These are phyloP conservation scores for Penicillium mononematosum DNA, from an alignment of 495 filamentous ascomycete genomes.

Conservation along the genomic window DNA sequence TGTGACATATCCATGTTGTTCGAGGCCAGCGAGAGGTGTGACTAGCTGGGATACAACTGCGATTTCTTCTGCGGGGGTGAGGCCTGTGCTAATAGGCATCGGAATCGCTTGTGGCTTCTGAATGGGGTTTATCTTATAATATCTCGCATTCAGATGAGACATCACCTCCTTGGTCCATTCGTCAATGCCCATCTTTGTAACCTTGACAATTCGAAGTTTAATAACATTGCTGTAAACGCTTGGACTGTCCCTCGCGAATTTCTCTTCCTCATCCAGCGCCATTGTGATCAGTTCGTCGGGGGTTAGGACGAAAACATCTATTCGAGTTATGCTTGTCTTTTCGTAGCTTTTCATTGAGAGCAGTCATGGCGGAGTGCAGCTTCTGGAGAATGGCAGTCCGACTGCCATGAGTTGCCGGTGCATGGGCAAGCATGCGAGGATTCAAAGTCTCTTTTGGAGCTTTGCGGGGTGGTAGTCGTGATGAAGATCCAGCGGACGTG, in stretches of 20 bases:
- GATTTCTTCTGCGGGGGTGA: slow-evolving; percentile 67
- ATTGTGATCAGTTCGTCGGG: slow-evolving; percentile 70
- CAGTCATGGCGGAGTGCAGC: slow-evolving; percentile 70
- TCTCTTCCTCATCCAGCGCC: slow-evolving; percentile 84
- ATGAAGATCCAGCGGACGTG: not conserved
- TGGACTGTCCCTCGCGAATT: slow-evolving; percentile 61
- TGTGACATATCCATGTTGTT: slow-evolving; percentile 72
- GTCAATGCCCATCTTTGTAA: slow-evolving; percentile 66
- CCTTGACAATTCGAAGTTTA: slow-evolving; percentile 69
- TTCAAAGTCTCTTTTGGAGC: slow-evolving; percentile 60
- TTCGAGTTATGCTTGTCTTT: slow-evolving; percentile 54
- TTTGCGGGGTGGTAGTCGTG: slow-evolving; percentile 34
- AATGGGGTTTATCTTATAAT: slow-evolving; percentile 40
- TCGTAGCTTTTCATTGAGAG: slow-evolving; percentile 60
- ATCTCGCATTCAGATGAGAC: slow-evolving; percentile 41
- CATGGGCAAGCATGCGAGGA: slow-evolving; percentile 70
- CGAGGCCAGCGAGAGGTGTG: slow-evolving; percentile 58
- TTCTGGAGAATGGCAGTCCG: slow-evolving; percentile 67
- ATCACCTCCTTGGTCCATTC: slow-evolving; percentile 61
- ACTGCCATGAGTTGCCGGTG: slow-evolving; percentile 67
- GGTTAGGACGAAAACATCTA: slow-evolving; percentile 58
- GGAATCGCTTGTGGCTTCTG: slow-evolving; percentile 23
- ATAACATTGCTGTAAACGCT: slow-evolving; percentile 78
- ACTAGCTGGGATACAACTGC: slow-evolving; percentile 57
- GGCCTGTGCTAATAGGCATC: slow-evolving; percentile 59